Conservation (phyloP, 768 basidiomycete species). For the Cystobasidium tubakii region DNA sequence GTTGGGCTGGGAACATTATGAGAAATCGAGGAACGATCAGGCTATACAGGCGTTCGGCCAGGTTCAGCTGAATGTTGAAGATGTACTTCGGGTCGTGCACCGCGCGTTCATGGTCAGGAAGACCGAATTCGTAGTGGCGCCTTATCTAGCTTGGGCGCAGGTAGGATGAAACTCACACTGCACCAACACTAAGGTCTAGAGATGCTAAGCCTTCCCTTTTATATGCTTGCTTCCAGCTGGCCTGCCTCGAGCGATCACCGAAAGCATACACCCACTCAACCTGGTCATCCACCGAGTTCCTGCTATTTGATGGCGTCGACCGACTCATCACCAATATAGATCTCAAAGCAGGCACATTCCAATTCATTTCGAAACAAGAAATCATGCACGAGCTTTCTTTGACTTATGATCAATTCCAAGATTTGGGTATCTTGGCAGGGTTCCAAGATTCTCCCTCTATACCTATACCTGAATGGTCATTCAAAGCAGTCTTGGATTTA, state of each 20-base stretch:
- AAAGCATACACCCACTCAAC: constrained; percentile 93
- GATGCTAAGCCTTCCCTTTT: neutral
- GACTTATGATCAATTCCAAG: constrained; percentile 84
- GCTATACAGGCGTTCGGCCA: constrained; percentile 70
- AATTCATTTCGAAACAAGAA: constrained; percentile 71
- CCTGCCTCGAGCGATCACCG: constrained; percentile 86
- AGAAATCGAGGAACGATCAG: constrained; percentile 80
- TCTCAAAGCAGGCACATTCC: constrained; percentile 64
- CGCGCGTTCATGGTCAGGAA: constrained; percentile 88
- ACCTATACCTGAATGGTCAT: constrained; percentile 49
- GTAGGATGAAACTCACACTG: constrained; percentile 55
- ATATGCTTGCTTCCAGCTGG: constrained; percentile 57
- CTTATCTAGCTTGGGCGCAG: constrained; percentile 92
- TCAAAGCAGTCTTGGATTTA: constrained; percentile 45
- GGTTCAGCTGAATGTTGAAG: constrained; percentile 47
- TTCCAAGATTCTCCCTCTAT: constrained; percentile 63
- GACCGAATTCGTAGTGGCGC: constrained; percentile 92
- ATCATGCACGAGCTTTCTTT: constrained; percentile 65
- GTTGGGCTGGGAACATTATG: constrained; percentile 87
- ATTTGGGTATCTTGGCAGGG: constrained; percentile 84
- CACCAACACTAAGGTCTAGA: no score
- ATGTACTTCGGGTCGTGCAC: constrained; percentile 88
- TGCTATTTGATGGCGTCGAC: constrained; percentile 79
- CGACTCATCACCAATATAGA: constrained; percentile 85
- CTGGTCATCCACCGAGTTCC: constrained; percentile 79